Conservation (phyloP, 2,329 filamentous ascomycete species). For the Cytospora schulzeri region DNA sequence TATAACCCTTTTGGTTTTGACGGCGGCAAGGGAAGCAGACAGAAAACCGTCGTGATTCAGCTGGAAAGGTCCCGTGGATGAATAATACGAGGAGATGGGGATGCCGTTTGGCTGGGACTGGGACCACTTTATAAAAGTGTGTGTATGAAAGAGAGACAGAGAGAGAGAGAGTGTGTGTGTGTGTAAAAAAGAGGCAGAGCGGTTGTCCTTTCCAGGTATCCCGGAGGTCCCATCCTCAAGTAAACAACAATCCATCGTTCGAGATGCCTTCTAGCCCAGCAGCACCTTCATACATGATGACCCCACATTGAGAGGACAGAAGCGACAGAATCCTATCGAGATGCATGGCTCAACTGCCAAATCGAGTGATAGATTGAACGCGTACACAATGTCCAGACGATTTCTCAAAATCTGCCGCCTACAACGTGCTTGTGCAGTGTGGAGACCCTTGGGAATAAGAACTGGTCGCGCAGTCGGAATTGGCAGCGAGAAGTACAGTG, state of each 20-base stretch:
- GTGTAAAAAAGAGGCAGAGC: too few relatives aligned
- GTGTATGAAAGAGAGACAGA: too few relatives aligned
- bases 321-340: background rate
- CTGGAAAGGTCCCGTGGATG: conserved; percentile 6
- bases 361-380: background rate
- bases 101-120: background rate
- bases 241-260: background rate
- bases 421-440: background rate
- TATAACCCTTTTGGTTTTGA: conserved; percentile 11
- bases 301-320: background rate
- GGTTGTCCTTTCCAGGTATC: too few relatives aligned
- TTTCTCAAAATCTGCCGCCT: background rate
- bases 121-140: background rate
- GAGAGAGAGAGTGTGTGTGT: too few relatives aligned
- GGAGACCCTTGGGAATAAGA: background rate
- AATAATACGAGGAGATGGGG: background rate
- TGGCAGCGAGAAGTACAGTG: background rate
- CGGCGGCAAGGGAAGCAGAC: conserved; percentile 13
- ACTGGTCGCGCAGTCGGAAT: background rate
- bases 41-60: conserved; percentile 9
- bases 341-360: background rate
- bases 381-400: background rate
- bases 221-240: background rate
- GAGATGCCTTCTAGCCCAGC: background rate
- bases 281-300: background rate